Percentiles rank a stretch among this genome's conserved stretches.
Evolutionary conservation across 768 basidiomycete species (phyloP).

Genomic region (Agaricus sinodeliciosus): DNA sequence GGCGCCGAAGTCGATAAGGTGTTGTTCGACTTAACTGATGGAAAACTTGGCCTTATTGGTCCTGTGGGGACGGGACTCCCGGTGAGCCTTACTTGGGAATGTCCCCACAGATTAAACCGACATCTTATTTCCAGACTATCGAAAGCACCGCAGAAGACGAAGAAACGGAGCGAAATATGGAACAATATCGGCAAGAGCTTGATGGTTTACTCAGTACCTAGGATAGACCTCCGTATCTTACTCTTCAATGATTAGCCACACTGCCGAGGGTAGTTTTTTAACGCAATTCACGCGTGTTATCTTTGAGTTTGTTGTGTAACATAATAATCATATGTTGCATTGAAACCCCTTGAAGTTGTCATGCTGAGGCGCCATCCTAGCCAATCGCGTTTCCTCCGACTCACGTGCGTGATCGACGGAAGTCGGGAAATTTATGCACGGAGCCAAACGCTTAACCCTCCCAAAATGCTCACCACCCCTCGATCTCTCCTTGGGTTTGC

Average conservation of each 20-base stretch:
- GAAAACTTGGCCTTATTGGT: slow-evolving; percentile 87
- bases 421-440: slow-evolving; percentile 5
- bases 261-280: neutral
- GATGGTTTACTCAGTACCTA: slow-evolving; percentile 74
- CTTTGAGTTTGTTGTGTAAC: no score
- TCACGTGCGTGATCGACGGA: slow-evolving; percentile 13
- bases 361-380: neutral
- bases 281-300: neutral
- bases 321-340: no score
- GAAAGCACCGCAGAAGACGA: slow-evolving; percentile 68
- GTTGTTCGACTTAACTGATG: slow-evolving; percentile 90
- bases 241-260: neutral
- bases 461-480: slow-evolving; percentile 50
- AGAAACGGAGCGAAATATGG: slow-evolving; percentile 83
- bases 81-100: slow-evolving; percentile 38
- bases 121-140: slow-evolving; percentile 34
- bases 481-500: slow-evolving; percentile 51
- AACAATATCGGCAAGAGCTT: slow-evolving; percentile 84
- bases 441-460: slow-evolving; percentile 11
- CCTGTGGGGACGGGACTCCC: slow-evolving; percentile 66
- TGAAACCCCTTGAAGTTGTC: no score
- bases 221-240: slow-evolving; percentile 5
- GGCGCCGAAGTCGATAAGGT: slow-evolving; percentile 98
- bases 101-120: neutral
- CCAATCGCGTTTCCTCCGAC: neutral